Evolutionary conservation across 805 yeast species (phyloP).

Genomic region (Candida caryicola): DNA sequence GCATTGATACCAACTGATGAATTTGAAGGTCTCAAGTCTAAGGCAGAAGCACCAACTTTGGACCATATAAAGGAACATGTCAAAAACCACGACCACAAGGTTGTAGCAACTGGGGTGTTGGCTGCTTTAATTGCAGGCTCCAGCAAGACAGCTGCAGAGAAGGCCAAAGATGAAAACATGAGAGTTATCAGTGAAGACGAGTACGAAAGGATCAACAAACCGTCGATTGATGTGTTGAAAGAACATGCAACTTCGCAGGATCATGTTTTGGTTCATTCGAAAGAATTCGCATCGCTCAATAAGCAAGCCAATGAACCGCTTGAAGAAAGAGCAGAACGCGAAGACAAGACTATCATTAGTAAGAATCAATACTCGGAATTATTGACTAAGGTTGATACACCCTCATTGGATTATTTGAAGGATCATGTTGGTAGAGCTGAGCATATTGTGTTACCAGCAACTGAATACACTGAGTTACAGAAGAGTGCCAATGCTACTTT

Average conservation of each 20-base stretch:
- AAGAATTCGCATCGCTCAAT: slow-evolving; percentile 3
- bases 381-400: not conserved
- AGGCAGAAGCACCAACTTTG: slow-evolving; percentile 11
- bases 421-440: slow-evolving; percentile 4
- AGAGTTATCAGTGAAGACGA: slow-evolving; percentile 3
- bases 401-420: slow-evolving; percentile 5
- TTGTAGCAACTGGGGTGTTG: slow-evolving; percentile 1
- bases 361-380: slow-evolving; percentile 10
- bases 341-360: slow-evolving; percentile 7
- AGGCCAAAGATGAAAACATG: slow-evolving; percentile 1
- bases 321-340: slow-evolving; percentile 9
- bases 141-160: not conserved
- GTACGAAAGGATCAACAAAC: slow-evolving; percentile 4
- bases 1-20: slow-evolving; percentile 6
- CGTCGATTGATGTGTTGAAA: slow-evolving; percentile 9
- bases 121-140: not conserved
- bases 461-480: slow-evolving; percentile 7
- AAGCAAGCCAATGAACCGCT: slow-evolving; percentile 13
- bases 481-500: slow-evolving; percentile 9
- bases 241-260: slow-evolving; percentile 10
- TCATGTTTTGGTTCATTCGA: slow-evolving; percentile 7
- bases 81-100: not conserved
- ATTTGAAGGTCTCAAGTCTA: slow-evolving; percentile 12
- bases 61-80: slow-evolving; percentile 6
- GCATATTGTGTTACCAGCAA: slow-evolving; percentile 6